These are phyloP conservation scores for Eucalyptus albens DNA, from an alignment of 345 rosid species.

Conservation along the genomic window DNA sequence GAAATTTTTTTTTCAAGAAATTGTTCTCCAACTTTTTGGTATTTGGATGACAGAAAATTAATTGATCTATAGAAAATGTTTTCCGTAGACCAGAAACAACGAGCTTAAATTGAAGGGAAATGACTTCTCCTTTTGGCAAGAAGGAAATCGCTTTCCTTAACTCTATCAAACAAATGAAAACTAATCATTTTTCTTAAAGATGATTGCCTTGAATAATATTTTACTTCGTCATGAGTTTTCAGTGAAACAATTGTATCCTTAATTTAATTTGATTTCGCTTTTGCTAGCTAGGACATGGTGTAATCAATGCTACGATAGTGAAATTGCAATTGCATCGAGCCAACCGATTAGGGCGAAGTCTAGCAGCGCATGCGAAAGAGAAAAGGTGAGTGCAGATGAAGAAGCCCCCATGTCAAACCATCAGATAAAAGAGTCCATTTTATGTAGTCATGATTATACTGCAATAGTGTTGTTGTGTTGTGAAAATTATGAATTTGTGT, in stretches of 20 bases:
- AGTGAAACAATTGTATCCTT: neutral
- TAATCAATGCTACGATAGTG: accelerated
- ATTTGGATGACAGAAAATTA: too few species aligned
- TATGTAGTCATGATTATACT: neutral
- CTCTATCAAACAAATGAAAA: neutral
- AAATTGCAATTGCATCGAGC: neutral
- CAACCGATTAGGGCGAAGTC: neutral
- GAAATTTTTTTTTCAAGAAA: neutral
- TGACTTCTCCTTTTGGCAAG: neutral
- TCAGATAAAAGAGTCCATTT: neutral
- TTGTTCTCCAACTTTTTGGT: too few species aligned
- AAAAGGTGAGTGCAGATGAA: neutral
- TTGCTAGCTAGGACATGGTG: neutral
- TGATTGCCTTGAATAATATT: too few species aligned
- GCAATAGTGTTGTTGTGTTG: neutral
- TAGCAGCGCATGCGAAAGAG: neutral
- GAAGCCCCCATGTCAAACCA: neutral
- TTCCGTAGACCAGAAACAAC: accelerated
- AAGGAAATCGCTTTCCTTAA: neutral
- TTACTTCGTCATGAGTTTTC: neutral
- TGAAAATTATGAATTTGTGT: too few species aligned
- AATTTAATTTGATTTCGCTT: neutral
- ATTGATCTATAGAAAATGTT: too few species aligned
- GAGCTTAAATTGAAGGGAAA: neutral
- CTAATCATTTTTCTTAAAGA: neutral